A percentile compares a stretch with the other conserved stretches of the same genome.
Conservation (phyloP, 305 asterid species). For the Solanum hybrid region DNA sequence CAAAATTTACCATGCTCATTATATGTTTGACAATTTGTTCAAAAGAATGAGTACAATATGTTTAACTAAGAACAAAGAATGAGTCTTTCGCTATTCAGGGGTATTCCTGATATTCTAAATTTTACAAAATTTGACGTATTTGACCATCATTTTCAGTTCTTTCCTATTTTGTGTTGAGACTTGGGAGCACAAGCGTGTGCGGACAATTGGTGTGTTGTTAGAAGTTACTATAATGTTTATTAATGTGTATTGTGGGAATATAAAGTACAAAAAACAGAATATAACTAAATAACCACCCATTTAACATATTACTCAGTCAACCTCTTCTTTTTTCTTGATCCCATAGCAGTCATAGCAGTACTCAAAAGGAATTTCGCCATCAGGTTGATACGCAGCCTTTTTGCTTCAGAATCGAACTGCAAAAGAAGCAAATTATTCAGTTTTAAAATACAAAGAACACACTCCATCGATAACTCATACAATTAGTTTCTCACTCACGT, state of each 20-base stretch:
- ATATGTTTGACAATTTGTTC: neutral
- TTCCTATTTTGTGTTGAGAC: neutral
- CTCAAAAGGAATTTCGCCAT: slow-evolving; percentile 40
- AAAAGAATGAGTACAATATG: neutral
- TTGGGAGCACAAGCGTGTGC: neutral
- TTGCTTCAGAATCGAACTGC: slow-evolving; percentile 59
- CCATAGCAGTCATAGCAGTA: slow-evolving; percentile 78
- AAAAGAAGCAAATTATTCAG: slow-evolving; percentile 9
- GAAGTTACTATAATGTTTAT: neutral
- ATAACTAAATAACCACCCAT: neutral
- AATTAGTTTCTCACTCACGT: slow-evolving; percentile 36
- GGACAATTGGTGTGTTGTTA: neutral
- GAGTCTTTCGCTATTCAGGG: neutral
- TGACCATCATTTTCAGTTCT: neutral
- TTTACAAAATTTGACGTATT: neutral
- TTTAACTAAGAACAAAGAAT: neutral
- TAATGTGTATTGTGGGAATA: too few species aligned
- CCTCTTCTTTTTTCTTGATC: neutral
- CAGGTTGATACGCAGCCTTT: slow-evolving; percentile 42
- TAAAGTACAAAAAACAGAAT: too few species aligned
- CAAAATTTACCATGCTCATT: neutral
- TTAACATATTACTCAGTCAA: neutral
- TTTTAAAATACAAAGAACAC: neutral
- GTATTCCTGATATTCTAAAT: neutral
- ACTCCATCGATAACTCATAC: neutral